Conservation (phyloP, 345 rosid genomes). For the Brassica rapa region DNA sequence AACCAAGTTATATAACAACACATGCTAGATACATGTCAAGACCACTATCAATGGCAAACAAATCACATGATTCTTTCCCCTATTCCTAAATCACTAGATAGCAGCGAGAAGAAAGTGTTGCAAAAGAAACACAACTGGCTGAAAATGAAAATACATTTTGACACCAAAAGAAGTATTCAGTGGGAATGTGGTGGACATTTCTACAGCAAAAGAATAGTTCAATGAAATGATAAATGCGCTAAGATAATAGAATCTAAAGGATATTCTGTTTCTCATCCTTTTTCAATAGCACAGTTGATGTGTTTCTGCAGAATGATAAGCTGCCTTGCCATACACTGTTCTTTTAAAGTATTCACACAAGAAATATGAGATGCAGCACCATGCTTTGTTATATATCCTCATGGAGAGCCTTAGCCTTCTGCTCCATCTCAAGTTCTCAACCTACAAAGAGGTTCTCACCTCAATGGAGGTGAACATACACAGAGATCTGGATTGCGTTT, state of each 20-base stretch:
- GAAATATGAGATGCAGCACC: conserved; percentile 24
- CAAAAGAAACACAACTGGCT: conserved; percentile 45
- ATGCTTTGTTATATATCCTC: conserved; percentile 37
- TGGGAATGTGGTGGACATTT: conserved; percentile 4
- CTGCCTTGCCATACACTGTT: conserved; percentile 40
- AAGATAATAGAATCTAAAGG: conserved; percentile 24
- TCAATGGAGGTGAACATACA: background rate
- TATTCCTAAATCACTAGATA: no score
- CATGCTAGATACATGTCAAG: no score
- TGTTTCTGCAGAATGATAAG: conserved; percentile 32
- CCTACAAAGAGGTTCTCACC: conserved; percentile 9
- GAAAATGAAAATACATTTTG: conserved; percentile 19
- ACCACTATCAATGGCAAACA: no score
- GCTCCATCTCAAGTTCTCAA: conserved; percentile 38
- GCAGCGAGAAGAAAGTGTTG: no score
- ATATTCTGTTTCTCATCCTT: conserved; percentile 39
- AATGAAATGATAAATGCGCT: background rate
- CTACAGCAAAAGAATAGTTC: background rate
- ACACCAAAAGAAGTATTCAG: conserved; percentile 12
- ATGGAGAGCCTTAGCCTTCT: conserved; percentile 36
- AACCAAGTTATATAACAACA: no score
- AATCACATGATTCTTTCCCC: no score
- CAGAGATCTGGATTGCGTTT: background rate
- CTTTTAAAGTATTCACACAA: conserved; percentile 12
- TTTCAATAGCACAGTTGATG: conserved; percentile 32